Percentiles rank a stretch among this genome's conserved stretches.
Evolutionary conservation across 768 basidiomycete species (phyloP).

Genomic region (Boletus rubescentipes): DNA sequence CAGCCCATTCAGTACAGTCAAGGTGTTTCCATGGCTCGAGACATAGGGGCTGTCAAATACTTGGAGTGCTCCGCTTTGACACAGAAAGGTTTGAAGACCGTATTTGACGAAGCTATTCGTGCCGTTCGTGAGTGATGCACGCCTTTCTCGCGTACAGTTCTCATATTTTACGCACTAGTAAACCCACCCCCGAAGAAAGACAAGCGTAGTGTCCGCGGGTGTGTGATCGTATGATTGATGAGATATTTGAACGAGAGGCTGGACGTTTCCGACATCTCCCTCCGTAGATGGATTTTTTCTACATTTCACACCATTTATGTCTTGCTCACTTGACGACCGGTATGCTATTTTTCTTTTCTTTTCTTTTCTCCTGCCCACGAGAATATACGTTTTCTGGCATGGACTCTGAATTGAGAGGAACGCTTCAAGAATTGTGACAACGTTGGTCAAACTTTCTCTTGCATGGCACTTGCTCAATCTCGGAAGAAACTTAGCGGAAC

Average conservation of each 20-base stretch:
- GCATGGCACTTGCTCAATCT: too few species aligned
- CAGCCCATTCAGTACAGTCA: conserved; percentile 90
- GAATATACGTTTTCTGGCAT: conserved; percentile 38
- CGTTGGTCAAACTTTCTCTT: background rate
- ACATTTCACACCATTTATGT: conserved; percentile 69
- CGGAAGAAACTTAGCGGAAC: too few species aligned
- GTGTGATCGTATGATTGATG: conserved; percentile 69
- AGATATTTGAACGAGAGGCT: conserved; percentile 19
- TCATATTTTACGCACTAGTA: conserved; percentile 44
- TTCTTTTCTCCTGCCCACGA: conserved; percentile 24
- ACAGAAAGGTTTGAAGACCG: conserved; percentile 98
- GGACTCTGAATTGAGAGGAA: conserved; percentile 1
- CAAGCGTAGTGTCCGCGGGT: conserved; percentile 46
- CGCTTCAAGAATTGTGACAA: background rate
- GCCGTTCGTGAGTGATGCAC: conserved; percentile 74
- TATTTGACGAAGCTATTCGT: conserved; percentile 98
- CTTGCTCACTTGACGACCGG: conserved; percentile 65
- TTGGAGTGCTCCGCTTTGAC: conserved; percentile 95
- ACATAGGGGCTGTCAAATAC: conserved; percentile 95
- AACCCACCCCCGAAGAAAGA: conserved; percentile 70
- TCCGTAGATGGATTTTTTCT: conserved; percentile 36
- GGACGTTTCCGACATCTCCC: conserved; percentile 18
- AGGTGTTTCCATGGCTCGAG: conserved; percentile 87
- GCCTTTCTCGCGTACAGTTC: background rate
- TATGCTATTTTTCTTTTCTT: conserved; percentile 42